phyloP scores from a whole-genome alignment of 1,139 yeast genomes.

The Candida sp. region DNA sequence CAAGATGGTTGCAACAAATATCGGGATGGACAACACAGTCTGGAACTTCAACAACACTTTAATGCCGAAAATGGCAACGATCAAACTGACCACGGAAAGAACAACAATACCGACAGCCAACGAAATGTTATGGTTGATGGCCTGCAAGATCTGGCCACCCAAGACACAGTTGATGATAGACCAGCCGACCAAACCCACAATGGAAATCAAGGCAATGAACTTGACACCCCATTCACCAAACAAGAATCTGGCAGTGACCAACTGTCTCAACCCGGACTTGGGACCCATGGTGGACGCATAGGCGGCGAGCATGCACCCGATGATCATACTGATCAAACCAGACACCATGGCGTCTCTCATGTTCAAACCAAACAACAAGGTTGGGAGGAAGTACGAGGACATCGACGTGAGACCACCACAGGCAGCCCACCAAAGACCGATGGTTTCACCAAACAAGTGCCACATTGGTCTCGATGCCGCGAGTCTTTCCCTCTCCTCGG shows the following conservation, averaged over 20 bases:
- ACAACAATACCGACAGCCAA: constrained; percentile 36
- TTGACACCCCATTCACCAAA: constrained; percentile 46
- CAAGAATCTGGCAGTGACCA: constrained; percentile 42
- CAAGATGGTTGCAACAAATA: constrained; percentile 65
- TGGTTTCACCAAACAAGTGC: constrained; percentile 57
- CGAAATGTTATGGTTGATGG: constrained; percentile 25
- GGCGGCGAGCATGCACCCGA: constrained; percentile 45
- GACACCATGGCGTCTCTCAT: constrained; percentile 32
- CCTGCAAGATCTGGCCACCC: constrained; percentile 39
- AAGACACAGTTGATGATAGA: constrained; percentile 43
- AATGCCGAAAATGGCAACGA: constrained; percentile 41
- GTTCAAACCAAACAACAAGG: constrained; percentile 32
- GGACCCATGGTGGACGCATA: constrained; percentile 46
- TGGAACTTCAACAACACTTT: constrained; percentile 68
- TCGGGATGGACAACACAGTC: constrained; percentile 72
- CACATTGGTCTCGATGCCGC: constrained; percentile 15
- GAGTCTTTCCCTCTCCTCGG: constrained; percentile 25
- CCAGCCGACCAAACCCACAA: constrained; percentile 46
- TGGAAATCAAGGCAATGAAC: constrained; percentile 35
- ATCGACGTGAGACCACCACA: constrained; percentile 46
- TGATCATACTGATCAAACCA: constrained; percentile 31
- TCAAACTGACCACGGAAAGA: constrained; percentile 29
- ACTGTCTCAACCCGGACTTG: constrained; percentile 44
- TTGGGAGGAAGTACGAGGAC: constrained; percentile 42
- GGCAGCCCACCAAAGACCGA: constrained; percentile 55